phyloP scores from a whole-genome alignment of 108 stramenopile species.

The Nannochloropsis salina region DNA sequence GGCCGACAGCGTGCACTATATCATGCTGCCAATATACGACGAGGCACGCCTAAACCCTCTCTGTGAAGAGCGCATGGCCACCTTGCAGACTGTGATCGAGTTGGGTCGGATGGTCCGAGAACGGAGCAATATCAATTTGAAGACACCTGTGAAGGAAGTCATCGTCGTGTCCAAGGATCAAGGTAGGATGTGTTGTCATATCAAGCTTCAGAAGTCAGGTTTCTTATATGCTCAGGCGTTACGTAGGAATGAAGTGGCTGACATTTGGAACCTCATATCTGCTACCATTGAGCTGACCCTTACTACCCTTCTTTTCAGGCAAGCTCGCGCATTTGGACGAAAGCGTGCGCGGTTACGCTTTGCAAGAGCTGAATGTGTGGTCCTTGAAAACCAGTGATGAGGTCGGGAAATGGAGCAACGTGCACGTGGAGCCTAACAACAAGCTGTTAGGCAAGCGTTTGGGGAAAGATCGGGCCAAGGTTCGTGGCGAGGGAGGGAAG shows the following conservation, averaged over 20 bases:
- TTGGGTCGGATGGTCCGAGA: slow-evolving; percentile 87
- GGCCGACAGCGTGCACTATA: slow-evolving; percentile 89
- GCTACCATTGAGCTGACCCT: neutral
- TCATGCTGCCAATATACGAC: slow-evolving; percentile 74
- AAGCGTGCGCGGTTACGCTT: slow-evolving; percentile 81
- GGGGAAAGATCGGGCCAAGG: slow-evolving; percentile 67
- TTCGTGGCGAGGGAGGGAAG: neutral
- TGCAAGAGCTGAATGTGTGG: slow-evolving; percentile 93
- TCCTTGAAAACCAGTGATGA: neutral
- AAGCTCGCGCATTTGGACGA: slow-evolving; percentile 54
- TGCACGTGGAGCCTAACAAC: slow-evolving; percentile 16
- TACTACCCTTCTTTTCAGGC: slow-evolving; percentile 56
- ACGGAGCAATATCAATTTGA: slow-evolving; percentile 75
- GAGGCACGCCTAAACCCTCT: slow-evolving; percentile 69
- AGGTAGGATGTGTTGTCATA: slow-evolving; percentile 32
- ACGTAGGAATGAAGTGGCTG: no score
- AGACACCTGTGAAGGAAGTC: slow-evolving; percentile 84
- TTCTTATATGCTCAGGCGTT: no score
- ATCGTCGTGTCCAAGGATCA: slow-evolving; percentile 74
- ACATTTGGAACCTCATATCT: neutral
- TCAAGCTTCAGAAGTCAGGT: no score
- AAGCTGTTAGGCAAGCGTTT: slow-evolving; percentile 76
- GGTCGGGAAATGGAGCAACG: neutral
- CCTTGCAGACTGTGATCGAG: slow-evolving; percentile 80
- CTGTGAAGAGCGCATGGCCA: slow-evolving; percentile 75